phyloP scores from a whole-genome alignment of 192 early-diverging fungal genomes.

The Coemansia furcata region DNA sequence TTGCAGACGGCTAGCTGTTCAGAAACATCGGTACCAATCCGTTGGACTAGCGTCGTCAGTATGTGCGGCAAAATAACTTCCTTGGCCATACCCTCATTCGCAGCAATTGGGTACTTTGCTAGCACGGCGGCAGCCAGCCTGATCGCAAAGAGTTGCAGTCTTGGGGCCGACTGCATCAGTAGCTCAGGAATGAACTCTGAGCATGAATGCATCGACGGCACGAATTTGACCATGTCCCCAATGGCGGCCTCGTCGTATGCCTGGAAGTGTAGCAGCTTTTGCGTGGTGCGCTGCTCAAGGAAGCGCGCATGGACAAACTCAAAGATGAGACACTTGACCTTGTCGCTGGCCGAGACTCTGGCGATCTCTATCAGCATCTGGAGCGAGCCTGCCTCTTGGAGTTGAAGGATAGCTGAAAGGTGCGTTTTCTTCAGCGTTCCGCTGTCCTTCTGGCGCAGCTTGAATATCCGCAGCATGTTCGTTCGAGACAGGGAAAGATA shows the following conservation, averaged over 20 bases:
- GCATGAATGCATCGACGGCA: slow-evolving; percentile 65
- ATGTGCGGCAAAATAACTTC: slow-evolving; percentile 51
- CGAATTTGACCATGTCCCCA: slow-evolving; percentile 55
- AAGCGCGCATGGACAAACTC: slow-evolving; percentile 62
- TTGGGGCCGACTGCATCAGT: slow-evolving; percentile 41
- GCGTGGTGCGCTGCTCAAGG: slow-evolving; percentile 56
- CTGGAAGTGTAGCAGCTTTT: slow-evolving; percentile 62
- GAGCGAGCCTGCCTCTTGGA: slow-evolving; percentile 57
- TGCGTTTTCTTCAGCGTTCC: slow-evolving; percentile 30
- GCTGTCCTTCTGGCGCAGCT: slow-evolving; percentile 23
- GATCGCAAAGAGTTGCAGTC: slow-evolving; percentile 42
- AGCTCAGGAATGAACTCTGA: slow-evolving; percentile 60
- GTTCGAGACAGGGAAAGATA: slow-evolving; percentile 51
- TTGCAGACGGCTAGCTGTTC: slow-evolving; percentile 36
- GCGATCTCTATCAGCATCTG: slow-evolving; percentile 56
- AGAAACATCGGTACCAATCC: slow-evolving; percentile 16
- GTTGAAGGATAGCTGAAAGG: slow-evolving; percentile 52
- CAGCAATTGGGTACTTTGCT: slow-evolving; percentile 40
- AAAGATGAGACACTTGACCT: slow-evolving; percentile 43
- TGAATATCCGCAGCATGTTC: slow-evolving; percentile 43
- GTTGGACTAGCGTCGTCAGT: slow-evolving; percentile 40
- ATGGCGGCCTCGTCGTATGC: slow-evolving; percentile 57
- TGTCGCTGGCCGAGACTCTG: slow-evolving; percentile 1
- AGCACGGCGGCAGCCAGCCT: slow-evolving; percentile 40
- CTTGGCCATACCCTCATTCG: slow-evolving; percentile 44